Evolutionary conservation across 2,329 filamentous ascomycete species (phyloP).

Genomic region (Pestalotiopsis sp.): DNA sequence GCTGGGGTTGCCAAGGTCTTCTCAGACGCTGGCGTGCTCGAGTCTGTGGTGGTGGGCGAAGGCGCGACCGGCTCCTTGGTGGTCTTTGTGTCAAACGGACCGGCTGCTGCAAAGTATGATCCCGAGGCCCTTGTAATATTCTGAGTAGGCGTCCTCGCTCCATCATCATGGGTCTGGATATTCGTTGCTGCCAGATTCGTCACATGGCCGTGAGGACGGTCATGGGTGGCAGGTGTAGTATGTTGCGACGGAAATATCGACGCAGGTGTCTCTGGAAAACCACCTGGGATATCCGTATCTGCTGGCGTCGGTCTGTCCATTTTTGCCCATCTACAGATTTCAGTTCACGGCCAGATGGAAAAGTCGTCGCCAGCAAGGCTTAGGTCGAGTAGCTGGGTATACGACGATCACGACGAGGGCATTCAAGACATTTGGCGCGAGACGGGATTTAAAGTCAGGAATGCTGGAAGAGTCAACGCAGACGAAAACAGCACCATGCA

Average conservation of each 20-base stretch:
- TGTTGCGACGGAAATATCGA: conserved; percentile 17
- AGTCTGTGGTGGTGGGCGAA: neutral
- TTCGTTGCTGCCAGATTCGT: conserved; percentile 8
- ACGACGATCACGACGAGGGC: neutral
- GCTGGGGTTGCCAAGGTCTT: neutral
- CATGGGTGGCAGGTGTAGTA: conserved; percentile 14
- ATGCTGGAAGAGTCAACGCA: neutral
- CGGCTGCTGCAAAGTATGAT: neutral
- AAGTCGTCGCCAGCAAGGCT: neutral
- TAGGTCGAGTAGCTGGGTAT: neutral
- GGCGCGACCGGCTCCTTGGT: neutral
- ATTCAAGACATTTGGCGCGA: neutral
- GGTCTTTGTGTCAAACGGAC: neutral
- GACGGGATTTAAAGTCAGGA: neutral
- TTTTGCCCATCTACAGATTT: neutral
- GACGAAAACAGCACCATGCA: neutral
- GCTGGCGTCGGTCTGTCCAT: conserved; percentile 32
- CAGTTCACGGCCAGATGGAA: too few species aligned
- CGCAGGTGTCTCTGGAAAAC: conserved; percentile 32
- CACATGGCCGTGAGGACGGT: conserved; percentile 10
- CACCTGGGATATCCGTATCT: conserved; percentile 34
- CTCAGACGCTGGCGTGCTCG: neutral
- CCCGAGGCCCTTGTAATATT: neutral
- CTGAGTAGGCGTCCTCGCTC: neutral
- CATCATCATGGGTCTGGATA: neutral